phyloP scores from a whole-genome alignment of 208 protist genomes.

The Sergeia podlipaevii region DNA sequence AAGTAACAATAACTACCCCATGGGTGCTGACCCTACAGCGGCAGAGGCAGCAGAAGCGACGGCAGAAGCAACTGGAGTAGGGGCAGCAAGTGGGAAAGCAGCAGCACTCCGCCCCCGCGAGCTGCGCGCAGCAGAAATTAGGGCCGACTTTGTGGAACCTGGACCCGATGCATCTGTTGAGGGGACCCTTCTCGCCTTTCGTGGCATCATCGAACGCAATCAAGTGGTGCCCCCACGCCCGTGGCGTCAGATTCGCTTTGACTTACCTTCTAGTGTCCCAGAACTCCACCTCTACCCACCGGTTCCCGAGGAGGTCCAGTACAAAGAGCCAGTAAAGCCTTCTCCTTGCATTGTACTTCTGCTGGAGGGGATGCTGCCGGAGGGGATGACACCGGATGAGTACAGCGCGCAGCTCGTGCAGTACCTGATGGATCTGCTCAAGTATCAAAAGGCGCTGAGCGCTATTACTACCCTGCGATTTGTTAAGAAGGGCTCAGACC shows the following conservation, averaged over 20 bases:
- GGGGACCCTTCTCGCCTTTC: conserved; percentile 57
- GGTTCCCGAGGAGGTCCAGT: conserved; percentile 41
- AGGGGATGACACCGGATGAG: conserved; percentile 53
- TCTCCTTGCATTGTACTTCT: conserved; percentile 58
- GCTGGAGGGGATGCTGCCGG: conserved; percentile 54
- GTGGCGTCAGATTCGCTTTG: conserved; percentile 72
- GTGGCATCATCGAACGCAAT: conserved; percentile 34
- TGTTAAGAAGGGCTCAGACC: conserved; percentile 63
- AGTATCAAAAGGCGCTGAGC: conserved; percentile 56
- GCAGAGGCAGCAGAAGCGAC: not conserved
- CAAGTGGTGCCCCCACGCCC: conserved; percentile 50
- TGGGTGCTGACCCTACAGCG: too few species aligned
- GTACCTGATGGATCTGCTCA: conserved; percentile 74
- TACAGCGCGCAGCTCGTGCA: conserved; percentile 74
- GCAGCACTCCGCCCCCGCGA: not conserved
- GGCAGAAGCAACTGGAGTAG: not conserved
- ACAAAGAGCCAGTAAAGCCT: conserved; percentile 27
- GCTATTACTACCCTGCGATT: conserved; percentile 78
- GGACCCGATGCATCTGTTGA: not conserved
- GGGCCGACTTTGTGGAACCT: not conserved
- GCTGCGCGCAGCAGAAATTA: conserved; percentile 2
- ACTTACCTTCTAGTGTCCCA: conserved; percentile 67
- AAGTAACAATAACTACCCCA: too few species aligned
- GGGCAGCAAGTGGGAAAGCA: conserved; percentile 3
- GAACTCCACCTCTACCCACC: conserved; percentile 71